Conservation (phyloP, 805 yeast genomes). For the Isabelozyma rhagii region DNA sequence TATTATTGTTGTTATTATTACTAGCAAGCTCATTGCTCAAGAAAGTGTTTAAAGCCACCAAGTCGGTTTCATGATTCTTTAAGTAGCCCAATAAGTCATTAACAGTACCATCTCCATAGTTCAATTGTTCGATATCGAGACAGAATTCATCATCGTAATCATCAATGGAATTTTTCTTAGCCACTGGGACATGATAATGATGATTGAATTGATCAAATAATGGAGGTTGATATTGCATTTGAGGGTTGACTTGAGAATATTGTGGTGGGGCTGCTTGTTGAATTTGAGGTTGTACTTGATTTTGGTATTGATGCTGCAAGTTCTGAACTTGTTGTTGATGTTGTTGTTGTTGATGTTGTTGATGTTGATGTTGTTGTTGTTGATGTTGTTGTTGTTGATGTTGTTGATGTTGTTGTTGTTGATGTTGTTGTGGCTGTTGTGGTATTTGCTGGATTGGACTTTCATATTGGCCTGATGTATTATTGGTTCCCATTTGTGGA, state of each 20-base stretch:
- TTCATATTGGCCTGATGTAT: neutral
- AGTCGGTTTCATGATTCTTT: neutral
- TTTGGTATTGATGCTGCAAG: slow-evolving; percentile 1
- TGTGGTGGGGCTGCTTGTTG: neutral
- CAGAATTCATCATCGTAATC: slow-evolving; percentile 45
- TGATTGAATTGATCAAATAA: slow-evolving; percentile 7
- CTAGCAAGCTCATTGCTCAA: neutral
- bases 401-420: slow-evolving; percentile 1
- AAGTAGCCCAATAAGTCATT: slow-evolving; percentile 6
- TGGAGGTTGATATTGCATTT: neutral
- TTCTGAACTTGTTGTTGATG: slow-evolving; percentile 2
- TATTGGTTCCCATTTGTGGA: slow-evolving; percentile 1
- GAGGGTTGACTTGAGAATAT: neutral
- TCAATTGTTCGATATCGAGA: slow-evolving; percentile 41
- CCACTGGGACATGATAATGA: neutral
- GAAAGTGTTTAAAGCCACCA: neutral
- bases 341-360: neutral
- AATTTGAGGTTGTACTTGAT: slow-evolving; percentile 1
- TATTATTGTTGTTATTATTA: slow-evolving; percentile 1
- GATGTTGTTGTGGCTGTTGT: neutral
- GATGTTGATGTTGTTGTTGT: neutral
- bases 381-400: slow-evolving; percentile 1
- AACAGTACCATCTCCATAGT: slow-evolving; percentile 5
- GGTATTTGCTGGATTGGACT: slow-evolving; percentile 2
- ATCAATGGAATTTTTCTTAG: slow-evolving; percentile 6